Base-by-base conservation (phyloP, 2,329 filamentous ascomycete genomes). In the Plectosphaerella plurivora region DNA sequence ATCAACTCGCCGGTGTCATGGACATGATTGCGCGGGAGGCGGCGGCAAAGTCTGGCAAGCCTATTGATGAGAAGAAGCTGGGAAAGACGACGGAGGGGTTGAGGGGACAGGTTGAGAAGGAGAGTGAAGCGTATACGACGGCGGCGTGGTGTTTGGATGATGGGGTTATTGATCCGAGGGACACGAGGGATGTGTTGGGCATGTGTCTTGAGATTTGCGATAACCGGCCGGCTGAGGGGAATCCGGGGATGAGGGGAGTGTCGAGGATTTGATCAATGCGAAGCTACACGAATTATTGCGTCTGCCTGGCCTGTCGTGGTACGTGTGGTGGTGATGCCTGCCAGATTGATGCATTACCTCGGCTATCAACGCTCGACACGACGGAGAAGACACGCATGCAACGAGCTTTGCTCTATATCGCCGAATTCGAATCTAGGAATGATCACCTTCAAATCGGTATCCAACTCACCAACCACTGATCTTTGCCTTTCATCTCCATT, bases 1-100 rank as follows among this genome's bases (percentile, higher is more conserved):
- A 72, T 37, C 69, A 72, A 55, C 55, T 72, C 2, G 59, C 64
- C 2, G 69, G 69, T 1, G 69, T 52, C 37, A 49, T 52, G 46
- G 51, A 50, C 37, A 52, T 49, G 39, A 52, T 52, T 20, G 41
- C n/a, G 41, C n/a, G 50, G 11, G 50, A 49, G 36, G 39, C 47
- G 15, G 51, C 46, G 16, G 16, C 41, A 12, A 51, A 51, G 51
- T 22, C 47, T 11, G 46, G 47, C 6, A 22, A n/a, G 37, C 24
- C 14, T 14, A 24, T 49, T n/a, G 47, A 49, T 16, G 47, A 53
- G 47, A 33, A 16, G 5, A 14, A 20, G n/a, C 42, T 51, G 11
- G 24, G 24, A 8, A 44, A 28, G 16, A 51, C 41, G n/a, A 51
- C 50, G 42, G 35, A 35, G 18, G 51, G 51, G 36, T 16, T 52